These are phyloP conservation scores for Cucumis hystrix DNA, from an alignment of 306 rosid genomes.

Conservation along the genomic window DNA sequence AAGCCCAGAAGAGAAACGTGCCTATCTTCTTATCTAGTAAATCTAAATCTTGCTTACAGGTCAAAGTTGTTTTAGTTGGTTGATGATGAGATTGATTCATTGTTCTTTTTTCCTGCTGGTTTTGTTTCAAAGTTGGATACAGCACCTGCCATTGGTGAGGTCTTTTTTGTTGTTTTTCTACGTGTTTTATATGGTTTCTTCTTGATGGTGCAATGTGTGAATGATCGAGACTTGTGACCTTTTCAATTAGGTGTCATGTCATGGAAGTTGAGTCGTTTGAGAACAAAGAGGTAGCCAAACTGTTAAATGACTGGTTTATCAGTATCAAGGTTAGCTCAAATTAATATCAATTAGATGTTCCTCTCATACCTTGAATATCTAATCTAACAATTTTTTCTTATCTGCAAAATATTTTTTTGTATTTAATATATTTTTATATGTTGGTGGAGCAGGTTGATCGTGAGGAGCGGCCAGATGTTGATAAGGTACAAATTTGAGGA, in stretches of 20 bases:
- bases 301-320: constrained; percentile 84
- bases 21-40: constrained; percentile 94
- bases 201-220: not conserved
- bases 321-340: constrained; percentile 57
- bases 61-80: constrained; percentile 1
- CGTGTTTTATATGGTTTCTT: not conserved
- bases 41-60: constrained; percentile 3
- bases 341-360: not conserved
- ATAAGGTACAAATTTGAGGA: constrained; percentile 43
- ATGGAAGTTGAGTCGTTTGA: constrained; percentile 98
- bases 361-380: not conserved
- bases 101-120: constrained; percentile 6
- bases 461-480: constrained; percentile 96
- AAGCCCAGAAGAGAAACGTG: constrained; percentile 59
- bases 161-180: not conserved
- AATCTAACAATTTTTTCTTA: not conserved
- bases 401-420: not conserved
- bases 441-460: constrained; percentile 68
- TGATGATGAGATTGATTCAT: not conserved
- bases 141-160: constrained; percentile 95
- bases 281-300: constrained; percentile 58
- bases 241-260: constrained; percentile 77
- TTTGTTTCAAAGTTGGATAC: constrained; percentile 65
- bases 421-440: constrained; percentile 9
- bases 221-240: not conserved